Evolutionary conservation across 2,329 filamentous ascomycete species (phyloP).

Genomic region (Tolypocladium tundrense): DNA sequence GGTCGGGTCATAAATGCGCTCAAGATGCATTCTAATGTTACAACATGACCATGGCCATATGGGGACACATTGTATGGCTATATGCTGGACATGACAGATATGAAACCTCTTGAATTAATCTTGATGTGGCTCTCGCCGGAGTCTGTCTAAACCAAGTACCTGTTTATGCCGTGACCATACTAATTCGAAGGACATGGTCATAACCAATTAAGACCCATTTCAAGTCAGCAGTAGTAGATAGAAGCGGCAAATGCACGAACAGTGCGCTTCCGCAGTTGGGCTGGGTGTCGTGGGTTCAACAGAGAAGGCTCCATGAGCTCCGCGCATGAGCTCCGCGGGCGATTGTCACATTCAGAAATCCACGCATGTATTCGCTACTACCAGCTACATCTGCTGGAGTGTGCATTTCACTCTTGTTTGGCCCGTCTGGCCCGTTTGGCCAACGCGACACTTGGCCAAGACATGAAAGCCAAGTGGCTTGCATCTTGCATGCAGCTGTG

Average conservation of each 20-base stretch:
- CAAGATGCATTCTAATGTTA: neutral
- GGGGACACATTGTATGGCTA: neutral
- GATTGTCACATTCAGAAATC: too few species aligned
- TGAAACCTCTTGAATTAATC: neutral
- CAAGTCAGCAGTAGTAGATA: neutral
- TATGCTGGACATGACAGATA: neutral
- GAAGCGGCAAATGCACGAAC: neutral
- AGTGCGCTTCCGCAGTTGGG: neutral
- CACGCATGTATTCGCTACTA: too few species aligned
- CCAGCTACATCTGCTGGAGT: too few species aligned
- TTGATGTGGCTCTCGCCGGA: neutral
- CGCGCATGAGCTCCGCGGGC: neutral
- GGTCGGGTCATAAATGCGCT: neutral
- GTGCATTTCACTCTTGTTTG: too few species aligned
- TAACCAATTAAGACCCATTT: neutral
- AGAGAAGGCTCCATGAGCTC: neutral
- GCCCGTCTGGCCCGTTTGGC: too few species aligned
- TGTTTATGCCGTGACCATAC: neutral
- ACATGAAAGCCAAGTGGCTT: neutral
- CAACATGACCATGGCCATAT: neutral
- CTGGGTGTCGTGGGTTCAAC: neutral
- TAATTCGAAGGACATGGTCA: neutral
- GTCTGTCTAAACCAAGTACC: neutral
- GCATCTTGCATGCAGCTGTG: neutral
- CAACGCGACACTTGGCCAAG: neutral